Percentiles rank a stretch among this genome's conserved stretches.
These are phyloP conservation scores for Fusarium sp. DNA, from an alignment of 2,329 filamentous ascomycete genomes.

Conservation along the genomic window DNA sequence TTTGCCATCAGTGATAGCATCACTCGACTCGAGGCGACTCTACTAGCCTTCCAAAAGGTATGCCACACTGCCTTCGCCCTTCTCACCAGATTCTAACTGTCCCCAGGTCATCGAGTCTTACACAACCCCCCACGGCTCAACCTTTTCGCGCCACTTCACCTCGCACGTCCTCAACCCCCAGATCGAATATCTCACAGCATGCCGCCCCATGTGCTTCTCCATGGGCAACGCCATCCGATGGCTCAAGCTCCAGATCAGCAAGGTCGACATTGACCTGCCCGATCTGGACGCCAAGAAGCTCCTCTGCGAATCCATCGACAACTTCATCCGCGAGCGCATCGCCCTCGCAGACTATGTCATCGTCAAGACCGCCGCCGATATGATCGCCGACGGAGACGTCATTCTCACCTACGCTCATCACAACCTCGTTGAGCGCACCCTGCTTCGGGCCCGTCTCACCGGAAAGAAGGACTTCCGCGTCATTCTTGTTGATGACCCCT, in stretches of 20 bases:
- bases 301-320: constrained; percentile 85
- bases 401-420: constrained; percentile 90
- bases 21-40: constrained; percentile 85
- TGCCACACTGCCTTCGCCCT: constrained; percentile 22
- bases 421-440: constrained; percentile 84
- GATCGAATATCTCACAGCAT: constrained; percentile 93
- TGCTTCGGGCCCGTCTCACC: constrained; percentile 75
- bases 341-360: constrained; percentile 89
- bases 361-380: constrained; percentile 77
- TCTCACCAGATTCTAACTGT: constrained; percentile 4
- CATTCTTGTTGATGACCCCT: constrained; percentile 81
- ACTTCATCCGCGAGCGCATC: constrained; percentile 90
- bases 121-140: constrained; percentile 84
- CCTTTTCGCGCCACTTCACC: constrained; percentile 90
- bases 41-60: constrained; percentile 90
- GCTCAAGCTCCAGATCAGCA: constrained; percentile 92
- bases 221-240: constrained; percentile 98
- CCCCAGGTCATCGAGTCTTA: constrained; percentile 90
- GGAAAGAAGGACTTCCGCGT: constrained; percentile 83
- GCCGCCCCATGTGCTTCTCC: constrained; percentile 93
- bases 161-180: constrained; percentile 92
- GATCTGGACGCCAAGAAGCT: constrained; percentile 85
- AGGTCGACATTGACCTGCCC: constrained; percentile 86
- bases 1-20: constrained; percentile 92
- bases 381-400: constrained; percentile 83